These are phyloP conservation scores for Cystobasidium pallidum DNA, from an alignment of 1,284 basidiomycete species.

Conservation along the genomic window DNA sequence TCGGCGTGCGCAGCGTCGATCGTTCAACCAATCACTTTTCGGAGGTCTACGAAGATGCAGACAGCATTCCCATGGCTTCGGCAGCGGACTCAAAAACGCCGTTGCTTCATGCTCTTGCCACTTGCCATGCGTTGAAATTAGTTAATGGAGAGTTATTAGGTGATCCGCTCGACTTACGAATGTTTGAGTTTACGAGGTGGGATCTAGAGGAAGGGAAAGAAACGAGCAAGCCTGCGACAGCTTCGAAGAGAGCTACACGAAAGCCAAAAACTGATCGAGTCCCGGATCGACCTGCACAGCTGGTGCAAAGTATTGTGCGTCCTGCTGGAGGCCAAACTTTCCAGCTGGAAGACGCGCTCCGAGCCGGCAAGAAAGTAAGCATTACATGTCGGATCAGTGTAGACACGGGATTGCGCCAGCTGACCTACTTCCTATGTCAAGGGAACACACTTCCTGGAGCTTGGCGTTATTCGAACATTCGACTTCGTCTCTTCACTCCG, in stretches of 20 bases:
- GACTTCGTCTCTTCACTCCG: conserved; percentile 93
- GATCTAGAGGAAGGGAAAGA: conserved; percentile 82
- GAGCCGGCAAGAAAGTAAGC: conserved; percentile 70
- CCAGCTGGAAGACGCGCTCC: conserved; percentile 84
- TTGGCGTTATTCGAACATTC: conserved; percentile 94
- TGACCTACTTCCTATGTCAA: conserved; percentile 59
- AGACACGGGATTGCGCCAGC: too few relatives aligned
- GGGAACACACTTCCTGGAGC: conserved; percentile 92
- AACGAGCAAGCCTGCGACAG: conserved; percentile 42
- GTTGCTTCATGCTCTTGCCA: conserved; percentile 89
- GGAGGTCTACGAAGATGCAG: conserved; percentile 83
- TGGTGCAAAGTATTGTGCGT: conserved; percentile 95
- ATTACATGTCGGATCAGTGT: conserved; percentile 1
- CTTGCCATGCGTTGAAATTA: conserved; percentile 93
- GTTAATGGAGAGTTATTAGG: conserved; percentile 88
- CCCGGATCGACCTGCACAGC: conserved; percentile 76
- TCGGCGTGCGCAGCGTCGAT: conserved; percentile 84
- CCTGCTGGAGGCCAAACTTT: conserved; percentile 90
- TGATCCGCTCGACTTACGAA: conserved; percentile 88
- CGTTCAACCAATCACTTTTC: conserved; percentile 76
- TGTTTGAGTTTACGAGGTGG: conserved; percentile 94
- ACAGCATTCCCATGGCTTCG: conserved; percentile 74
- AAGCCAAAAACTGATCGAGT: conserved; percentile 47
- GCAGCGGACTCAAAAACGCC: conserved; percentile 70
- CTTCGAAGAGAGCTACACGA: conserved; percentile 34